phyloP scores from a whole-genome alignment of 2,329 filamentous ascomycete genomes.

The Diaporthe sp. region DNA sequence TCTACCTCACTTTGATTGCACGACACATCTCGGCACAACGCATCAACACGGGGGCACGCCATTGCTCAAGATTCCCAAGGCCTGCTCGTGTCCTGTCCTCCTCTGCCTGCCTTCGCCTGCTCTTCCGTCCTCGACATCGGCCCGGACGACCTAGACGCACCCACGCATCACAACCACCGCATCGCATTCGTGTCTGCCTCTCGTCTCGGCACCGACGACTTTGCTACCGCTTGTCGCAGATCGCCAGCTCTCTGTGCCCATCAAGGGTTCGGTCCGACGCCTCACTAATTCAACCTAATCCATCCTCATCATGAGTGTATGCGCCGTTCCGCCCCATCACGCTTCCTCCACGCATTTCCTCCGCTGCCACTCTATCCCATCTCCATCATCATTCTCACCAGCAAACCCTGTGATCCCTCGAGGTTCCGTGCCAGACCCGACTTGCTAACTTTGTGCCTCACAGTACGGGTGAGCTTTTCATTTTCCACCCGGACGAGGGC shows the following conservation, averaged over 20 bases:
- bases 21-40: background rate
- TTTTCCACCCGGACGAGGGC: background rate
- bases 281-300: background rate
- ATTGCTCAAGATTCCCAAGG: background rate
- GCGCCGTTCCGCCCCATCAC: constrained; percentile 51
- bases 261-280: constrained; percentile 34
- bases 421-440: background rate
- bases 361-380: background rate
- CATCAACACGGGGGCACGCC: background rate
- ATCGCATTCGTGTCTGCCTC: background rate
- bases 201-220: constrained; percentile 8
- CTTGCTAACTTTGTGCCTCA: constrained; percentile 56
- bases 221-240: constrained; percentile 9
- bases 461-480: constrained; percentile 68
- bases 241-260: background rate
- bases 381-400: background rate
- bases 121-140: background rate
- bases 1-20: background rate
- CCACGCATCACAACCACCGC: background rate
- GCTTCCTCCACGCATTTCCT: background rate
- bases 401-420: too few relatives aligned
- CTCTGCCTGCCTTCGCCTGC: background rate
- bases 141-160: background rate
- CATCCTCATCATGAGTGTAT: constrained; percentile 62
- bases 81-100: constrained; percentile 9